Percentiles rank a stretch among this genome's conserved stretches.
Conservation (phyloP, 1,139 yeast species). For the Saccharomyces hybrid region DNA sequence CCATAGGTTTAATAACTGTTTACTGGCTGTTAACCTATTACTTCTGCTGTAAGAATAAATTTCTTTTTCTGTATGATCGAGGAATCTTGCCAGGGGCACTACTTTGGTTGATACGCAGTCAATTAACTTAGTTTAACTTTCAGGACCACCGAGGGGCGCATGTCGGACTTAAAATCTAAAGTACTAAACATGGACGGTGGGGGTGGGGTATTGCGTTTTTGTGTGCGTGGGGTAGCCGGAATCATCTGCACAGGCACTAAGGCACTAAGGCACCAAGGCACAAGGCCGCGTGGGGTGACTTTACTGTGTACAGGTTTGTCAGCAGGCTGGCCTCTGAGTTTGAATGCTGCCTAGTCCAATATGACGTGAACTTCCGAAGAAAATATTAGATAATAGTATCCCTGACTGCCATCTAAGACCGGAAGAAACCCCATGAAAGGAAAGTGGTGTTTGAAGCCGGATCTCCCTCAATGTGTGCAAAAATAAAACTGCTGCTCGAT, state of each 20-base stretch:
- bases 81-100: too few species aligned
- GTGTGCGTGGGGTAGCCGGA: background rate
- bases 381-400: background rate
- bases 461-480: background rate
- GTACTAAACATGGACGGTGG: background rate
- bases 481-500: background rate
- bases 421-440: background rate
- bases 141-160: background rate
- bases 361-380: background rate
- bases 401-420: background rate
- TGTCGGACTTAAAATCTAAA: background rate
- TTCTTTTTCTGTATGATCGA: too few species aligned
- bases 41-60: too few species aligned
- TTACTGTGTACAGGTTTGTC: background rate
- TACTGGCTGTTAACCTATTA: too few species aligned
- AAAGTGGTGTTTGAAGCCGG: background rate
- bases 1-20: too few species aligned
- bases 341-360: background rate
- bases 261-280: background rate
- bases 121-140: background rate
- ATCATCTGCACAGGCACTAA: background rate
- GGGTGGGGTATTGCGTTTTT: background rate
- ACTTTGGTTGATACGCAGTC: background rate
- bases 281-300: background rate
- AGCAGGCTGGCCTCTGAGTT: background rate